These are phyloP conservation scores for Rhododendron simsii DNA, from an alignment of 148 eudicot species.

Conservation along the genomic window DNA sequence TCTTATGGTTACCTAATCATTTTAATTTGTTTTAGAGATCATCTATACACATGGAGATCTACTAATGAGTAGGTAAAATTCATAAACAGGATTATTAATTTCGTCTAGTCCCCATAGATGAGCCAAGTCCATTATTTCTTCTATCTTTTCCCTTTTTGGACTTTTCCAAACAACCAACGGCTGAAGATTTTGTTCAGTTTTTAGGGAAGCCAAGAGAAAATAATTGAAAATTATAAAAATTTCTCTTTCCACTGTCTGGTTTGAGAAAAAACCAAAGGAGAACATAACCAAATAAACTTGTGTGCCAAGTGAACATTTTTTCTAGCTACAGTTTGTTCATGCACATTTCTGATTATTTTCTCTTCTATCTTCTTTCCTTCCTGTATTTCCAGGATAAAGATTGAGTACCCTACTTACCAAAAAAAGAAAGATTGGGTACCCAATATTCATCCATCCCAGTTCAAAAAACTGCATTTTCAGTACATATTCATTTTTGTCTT, in stretches of 20 bases:
- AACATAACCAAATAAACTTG: not conserved
- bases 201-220: not conserved
- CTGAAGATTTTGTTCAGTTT: not conserved
- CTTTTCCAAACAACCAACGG: too few species aligned
- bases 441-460: not conserved
- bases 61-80: not conserved
- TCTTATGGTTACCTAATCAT: not conserved
- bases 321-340: too few species aligned
- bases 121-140: not conserved
- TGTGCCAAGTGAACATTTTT: not conserved
- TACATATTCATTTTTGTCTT: not conserved
- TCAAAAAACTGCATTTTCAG: not conserved
- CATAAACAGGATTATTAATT: not conserved
- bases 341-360: not conserved
- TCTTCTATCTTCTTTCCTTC: not conserved
- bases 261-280: too few species aligned
- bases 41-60: not conserved
- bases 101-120: not conserved
- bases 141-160: too few species aligned
- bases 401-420: not conserved
- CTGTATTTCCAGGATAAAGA: not conserved
- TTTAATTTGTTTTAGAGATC: not conserved
- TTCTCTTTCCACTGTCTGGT: too few species aligned
- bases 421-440: not conserved
- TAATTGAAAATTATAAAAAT: too few species aligned